phyloP scores from a whole-genome alignment of 202 grass and related monocot species.

The Dendrocalamus latiflorus region DNA sequence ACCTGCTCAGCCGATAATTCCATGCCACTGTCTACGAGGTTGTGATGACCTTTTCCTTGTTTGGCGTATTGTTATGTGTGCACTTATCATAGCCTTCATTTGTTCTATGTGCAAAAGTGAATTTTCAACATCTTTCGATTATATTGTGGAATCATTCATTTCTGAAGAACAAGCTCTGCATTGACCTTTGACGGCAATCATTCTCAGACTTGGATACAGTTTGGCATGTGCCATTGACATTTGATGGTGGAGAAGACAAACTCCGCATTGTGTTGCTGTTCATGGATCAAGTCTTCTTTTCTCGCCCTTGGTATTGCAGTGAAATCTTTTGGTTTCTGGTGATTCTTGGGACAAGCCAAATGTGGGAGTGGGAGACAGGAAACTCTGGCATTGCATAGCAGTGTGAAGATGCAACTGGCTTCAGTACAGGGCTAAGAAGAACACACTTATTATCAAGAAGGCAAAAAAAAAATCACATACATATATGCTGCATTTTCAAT shows the following conservation, averaged over 20 bases:
- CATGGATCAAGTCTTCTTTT: background rate
- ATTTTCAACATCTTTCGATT: background rate
- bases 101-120: background rate
- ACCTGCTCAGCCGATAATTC: background rate
- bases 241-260: background rate
- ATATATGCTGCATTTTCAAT: background rate
- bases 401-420: background rate
- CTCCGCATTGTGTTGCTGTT: background rate
- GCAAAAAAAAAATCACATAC: background rate
- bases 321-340: background rate
- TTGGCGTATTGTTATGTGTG: background rate
- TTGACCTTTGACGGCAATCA: background rate
- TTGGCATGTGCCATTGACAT: slow-evolving; percentile 5
- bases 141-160: background rate
- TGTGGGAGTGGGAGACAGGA: background rate
- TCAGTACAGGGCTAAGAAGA: background rate
- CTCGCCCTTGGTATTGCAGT: background rate
- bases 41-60: background rate
- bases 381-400: background rate
- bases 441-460: background rate
- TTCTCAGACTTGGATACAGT: background rate
- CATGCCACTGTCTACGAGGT: no score
- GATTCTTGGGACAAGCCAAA: background rate
- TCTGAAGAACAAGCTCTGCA: background rate
- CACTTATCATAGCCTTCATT: background rate